Evolutionary conservation across 169 alveolate species (phyloP), one percentile per base, ranked within the genome.

Genomic region (Plasmodium inui): DNA sequence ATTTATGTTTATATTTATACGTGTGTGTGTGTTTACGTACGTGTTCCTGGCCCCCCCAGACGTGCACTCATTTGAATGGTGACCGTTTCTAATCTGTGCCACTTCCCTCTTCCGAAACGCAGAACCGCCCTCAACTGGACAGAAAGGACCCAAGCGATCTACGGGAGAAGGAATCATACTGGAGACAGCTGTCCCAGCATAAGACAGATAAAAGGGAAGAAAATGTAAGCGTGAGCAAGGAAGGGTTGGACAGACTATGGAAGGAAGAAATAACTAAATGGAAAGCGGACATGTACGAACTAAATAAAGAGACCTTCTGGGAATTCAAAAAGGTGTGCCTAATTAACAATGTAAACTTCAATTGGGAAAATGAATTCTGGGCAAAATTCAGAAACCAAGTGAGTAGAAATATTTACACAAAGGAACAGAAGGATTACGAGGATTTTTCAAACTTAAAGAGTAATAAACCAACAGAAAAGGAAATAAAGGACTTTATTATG

Each of bases 281-380:
- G 53, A 82, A 73, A 28, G 19, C 32, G 0, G 28, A 50, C 37
- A 4, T 82, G 32, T 53, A 82, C 37, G 7, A 12, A 8, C 53
- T 82, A 7, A 26, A 32, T 82, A 82, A 82, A 53, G 50, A 82
- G 14, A 46, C 70, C 28, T 82, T 82, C 28, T 82, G 89, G 89
- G 76, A 82, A 22, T 82, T 46, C 19, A 82, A 46, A 82, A 82
- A 26, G 37, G 30, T 53, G 7, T 82, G 80, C 61, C 10, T 22
- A 50, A 82, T 26, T 37, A 46, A 82, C 39, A 82, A 82, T 26
- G 46, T 82, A 82, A 7, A 82, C 37, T 53, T 26, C 28, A 30
- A 46, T 7, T 53, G 73, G 76, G 89, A 53, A 17, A 82, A 26
- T 46, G 89, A 53, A 28, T 28, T 10, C 4, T 82, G 89, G 89